A percentile compares a stretch with the other conserved stretches of the same genome.
These are phyloP conservation scores for Starmerella floricola DNA, from an alignment of 805 yeast species.

Conservation along the genomic window DNA sequence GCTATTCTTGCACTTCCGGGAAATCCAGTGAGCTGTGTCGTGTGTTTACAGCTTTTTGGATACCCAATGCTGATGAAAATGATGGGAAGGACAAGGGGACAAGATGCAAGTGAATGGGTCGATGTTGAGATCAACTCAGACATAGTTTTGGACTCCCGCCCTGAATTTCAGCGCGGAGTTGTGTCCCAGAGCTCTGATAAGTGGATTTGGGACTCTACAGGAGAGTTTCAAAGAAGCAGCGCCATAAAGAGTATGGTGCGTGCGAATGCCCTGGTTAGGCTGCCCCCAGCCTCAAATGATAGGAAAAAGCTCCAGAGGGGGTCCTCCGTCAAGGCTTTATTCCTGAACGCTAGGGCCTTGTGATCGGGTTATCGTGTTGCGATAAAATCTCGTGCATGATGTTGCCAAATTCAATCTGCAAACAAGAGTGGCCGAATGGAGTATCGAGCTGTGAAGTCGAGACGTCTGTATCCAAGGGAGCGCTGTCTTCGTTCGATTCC, in stretches of 20 bases:
- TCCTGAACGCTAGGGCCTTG: background rate
- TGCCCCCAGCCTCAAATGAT: conserved; percentile 30
- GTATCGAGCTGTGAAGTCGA: background rate
- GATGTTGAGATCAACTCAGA: conserved; percentile 29
- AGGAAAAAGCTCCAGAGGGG: conserved; percentile 13
- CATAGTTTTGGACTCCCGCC: conserved; percentile 37
- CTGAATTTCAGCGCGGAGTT: conserved; percentile 40
- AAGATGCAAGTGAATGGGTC: conserved; percentile 29
- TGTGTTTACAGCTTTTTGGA: conserved; percentile 38
- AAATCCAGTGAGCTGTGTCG: conserved; percentile 45
- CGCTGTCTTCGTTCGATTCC: background rate
- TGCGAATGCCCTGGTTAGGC: conserved; percentile 36
- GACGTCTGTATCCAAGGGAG: no score
- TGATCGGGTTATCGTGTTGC: background rate
- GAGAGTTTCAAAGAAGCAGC: conserved; percentile 42
- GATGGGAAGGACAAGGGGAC: no score
- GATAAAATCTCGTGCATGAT: background rate
- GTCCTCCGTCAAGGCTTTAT: conserved; percentile 20
- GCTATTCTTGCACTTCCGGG: conserved; percentile 43
- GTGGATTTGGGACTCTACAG: conserved; percentile 35
- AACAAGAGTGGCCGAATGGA: background rate
- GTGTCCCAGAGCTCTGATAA: conserved; percentile 26
- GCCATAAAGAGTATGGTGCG: conserved; percentile 38
- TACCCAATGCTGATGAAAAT: conserved; percentile 33
- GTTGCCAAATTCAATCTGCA: conserved; percentile 4